Evolutionary conservation across 75 land plant genomes (phyloP).

Genomic region (Isoetes taiwanensis): DNA sequence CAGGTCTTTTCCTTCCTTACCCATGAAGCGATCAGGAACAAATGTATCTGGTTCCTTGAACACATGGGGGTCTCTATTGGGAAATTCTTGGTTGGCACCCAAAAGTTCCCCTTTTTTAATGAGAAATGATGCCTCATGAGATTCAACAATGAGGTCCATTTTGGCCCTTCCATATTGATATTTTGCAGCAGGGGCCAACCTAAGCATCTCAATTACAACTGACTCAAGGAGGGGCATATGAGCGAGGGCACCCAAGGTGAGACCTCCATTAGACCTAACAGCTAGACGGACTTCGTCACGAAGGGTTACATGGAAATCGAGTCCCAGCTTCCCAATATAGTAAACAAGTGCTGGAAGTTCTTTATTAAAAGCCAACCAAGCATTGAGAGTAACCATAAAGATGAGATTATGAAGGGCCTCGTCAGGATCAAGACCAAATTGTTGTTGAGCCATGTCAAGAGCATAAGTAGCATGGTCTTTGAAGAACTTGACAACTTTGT

Average conservation of each 20-base stretch:
- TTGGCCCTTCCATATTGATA: slow-evolving; percentile 73
- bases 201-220: slow-evolving; percentile 50
- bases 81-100: neutral
- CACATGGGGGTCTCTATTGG: neutral
- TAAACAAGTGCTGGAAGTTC: neutral
- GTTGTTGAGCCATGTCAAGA: neutral
- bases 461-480: neutral
- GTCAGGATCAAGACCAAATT: neutral
- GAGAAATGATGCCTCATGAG: slow-evolving; percentile 12
- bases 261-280: slow-evolving; percentile 13
- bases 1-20: neutral
- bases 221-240: slow-evolving; percentile 44
- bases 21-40: neutral
- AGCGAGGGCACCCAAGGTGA: slow-evolving; percentile 28
- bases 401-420: neutral
- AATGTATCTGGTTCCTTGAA: neutral
- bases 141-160: slow-evolving; percentile 35
- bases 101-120: neutral
- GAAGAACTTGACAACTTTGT: neutral
- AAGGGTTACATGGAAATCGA: slow-evolving; percentile 23
- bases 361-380: neutral
- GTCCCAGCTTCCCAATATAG: slow-evolving; percentile 21
- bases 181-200: slow-evolving; percentile 66
- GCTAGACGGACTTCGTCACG: slow-evolving; percentile 40
- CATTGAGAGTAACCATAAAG: neutral